phyloP scores from a whole-genome alignment of 2,329 filamentous ascomycete species.

The Colletotrichum neosansevieriae region DNA sequence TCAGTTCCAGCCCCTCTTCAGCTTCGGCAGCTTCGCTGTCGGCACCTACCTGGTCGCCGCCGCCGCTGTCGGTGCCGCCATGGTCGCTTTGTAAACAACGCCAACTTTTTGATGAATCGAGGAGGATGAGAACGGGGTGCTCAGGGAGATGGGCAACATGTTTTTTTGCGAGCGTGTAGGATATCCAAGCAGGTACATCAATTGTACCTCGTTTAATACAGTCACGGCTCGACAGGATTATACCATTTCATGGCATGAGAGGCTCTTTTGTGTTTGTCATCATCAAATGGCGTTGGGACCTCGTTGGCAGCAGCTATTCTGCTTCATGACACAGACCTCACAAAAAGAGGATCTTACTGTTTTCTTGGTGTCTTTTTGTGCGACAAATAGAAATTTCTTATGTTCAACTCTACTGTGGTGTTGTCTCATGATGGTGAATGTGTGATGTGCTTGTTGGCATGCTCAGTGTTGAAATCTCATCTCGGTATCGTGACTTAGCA shows the following conservation, averaged over 20 bases:
- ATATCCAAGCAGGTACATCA: slow-evolving; percentile 32
- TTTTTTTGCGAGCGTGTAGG: slow-evolving; percentile 35
- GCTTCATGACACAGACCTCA: slow-evolving; percentile 31
- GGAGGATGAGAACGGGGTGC: slow-evolving; percentile 15
- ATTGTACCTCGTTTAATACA: slow-evolving; percentile 34
- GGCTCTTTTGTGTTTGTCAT: slow-evolving; percentile 34
- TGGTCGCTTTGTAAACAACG: slow-evolving; percentile 65
- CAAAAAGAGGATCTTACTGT: slow-evolving; percentile 20
- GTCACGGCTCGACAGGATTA: slow-evolving; percentile 34
- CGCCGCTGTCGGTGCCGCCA: slow-evolving; percentile 63
- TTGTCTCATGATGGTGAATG: not conserved
- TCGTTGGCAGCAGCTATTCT: slow-evolving; percentile 33
- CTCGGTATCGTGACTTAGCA: slow-evolving; percentile 7
- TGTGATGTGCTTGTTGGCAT: not conserved
- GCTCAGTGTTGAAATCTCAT: not conserved
- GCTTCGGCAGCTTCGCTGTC: slow-evolving; percentile 61
- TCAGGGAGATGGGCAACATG: slow-evolving; percentile 5
- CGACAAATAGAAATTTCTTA: slow-evolving; percentile 34
- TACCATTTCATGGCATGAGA: slow-evolving; percentile 29
- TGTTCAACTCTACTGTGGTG: not conserved
- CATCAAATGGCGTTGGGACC: slow-evolving; percentile 39
- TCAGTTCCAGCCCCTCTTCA: slow-evolving; percentile 56
- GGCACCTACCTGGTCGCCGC: slow-evolving; percentile 66
- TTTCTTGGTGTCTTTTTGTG: slow-evolving; percentile 27
- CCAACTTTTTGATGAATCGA: slow-evolving; percentile 10